Evolutionary conservation across 2,329 filamentous ascomycete species (phyloP), one percentile per base, ranked within the genome.

Genomic region (Bipolaris bicolor): DNA sequence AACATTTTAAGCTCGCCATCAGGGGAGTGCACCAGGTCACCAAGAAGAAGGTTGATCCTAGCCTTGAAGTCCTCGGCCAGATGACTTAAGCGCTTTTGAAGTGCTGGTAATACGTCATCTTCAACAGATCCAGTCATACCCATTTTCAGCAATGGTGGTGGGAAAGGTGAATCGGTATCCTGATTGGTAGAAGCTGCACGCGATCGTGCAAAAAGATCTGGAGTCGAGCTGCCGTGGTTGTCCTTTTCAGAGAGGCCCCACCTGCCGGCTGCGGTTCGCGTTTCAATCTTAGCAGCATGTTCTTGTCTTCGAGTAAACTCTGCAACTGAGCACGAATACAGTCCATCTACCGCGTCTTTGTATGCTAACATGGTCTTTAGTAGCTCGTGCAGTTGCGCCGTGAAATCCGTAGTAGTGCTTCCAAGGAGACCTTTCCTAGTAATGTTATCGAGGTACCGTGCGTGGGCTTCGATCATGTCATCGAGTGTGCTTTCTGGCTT

Each of bases 1-100:
- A 99, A 79, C 81, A 98, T 98, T 52, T 94, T 85, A 88, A 99
- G 91, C 76, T 99, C 95, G 49, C 93, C 88, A 75, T 99, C 95
- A 0, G 92, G 89, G 77, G 98, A 94, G 78, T 96, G 94, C 7
- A 92, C 90, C 62, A 99, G 77, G 75, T 99, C 96, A 13, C 95
- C 92, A 3, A 99, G 81, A 52, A 99, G 79, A 39, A 93, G 82
- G 74, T 92, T 92, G 47, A 98, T 84, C 26, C 90, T 86, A 1
- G 85, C 83, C 59, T 87, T 85, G 79, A 98, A 99, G 57, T 92
- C 90, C 11, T 83, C 80, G 9, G 90, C 88, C 10, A 98, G 82
- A 36, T 88, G 83, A 26, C 83, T 82, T 41, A 99, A 82, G 37
- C 94, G 86, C 47, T 88, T 85, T 63, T 91, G 87, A 7, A 99